Conservation (phyloP, 441 rosid species). For the Biscutella laevigata region DNA sequence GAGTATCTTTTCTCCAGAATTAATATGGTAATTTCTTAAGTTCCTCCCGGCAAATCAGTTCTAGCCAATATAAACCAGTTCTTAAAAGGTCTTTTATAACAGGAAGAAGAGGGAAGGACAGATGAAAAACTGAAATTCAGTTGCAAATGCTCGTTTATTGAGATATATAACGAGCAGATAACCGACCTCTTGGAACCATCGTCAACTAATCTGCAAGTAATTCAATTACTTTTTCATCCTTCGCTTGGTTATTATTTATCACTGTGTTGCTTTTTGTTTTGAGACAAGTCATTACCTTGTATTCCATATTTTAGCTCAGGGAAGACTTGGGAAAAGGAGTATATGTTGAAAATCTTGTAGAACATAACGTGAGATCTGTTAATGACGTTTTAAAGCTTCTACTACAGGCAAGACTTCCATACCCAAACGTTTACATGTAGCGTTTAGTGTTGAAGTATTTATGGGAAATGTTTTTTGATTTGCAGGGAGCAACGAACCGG, state of each 20-base stretch:
- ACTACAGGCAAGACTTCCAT: conserved; percentile 43
- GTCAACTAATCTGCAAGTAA: conserved; percentile 85
- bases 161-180: conserved; percentile 91
- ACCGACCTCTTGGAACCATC: conserved; percentile 87
- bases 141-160: conserved; percentile 91
- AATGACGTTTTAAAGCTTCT: conserved; percentile 69
- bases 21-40: conserved; percentile 35
- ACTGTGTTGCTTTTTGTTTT: neutral
- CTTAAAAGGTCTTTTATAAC: conserved; percentile 11
- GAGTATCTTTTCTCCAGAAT: conserved; percentile 76
- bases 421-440: conserved; percentile 3
- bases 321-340: conserved; percentile 86
- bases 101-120: conserved; percentile 82
- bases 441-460: conserved; percentile 10
- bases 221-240: conserved; percentile 2
- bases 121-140: conserved; percentile 67
- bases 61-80: neutral
- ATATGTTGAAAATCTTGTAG: conserved; percentile 80
- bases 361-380: conserved; percentile 54
- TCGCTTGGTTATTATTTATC: conserved; percentile 8
- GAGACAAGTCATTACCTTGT: conserved; percentile 20
- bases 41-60: neutral
- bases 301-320: conserved; percentile 62
- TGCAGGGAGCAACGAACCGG: conserved; percentile 81
- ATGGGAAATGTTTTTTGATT: conserved; percentile 15